Evolutionary conservation across 345 rosid species (phyloP), one percentile per base, ranked within the genome.

Genomic region (Linum trigynum): DNA sequence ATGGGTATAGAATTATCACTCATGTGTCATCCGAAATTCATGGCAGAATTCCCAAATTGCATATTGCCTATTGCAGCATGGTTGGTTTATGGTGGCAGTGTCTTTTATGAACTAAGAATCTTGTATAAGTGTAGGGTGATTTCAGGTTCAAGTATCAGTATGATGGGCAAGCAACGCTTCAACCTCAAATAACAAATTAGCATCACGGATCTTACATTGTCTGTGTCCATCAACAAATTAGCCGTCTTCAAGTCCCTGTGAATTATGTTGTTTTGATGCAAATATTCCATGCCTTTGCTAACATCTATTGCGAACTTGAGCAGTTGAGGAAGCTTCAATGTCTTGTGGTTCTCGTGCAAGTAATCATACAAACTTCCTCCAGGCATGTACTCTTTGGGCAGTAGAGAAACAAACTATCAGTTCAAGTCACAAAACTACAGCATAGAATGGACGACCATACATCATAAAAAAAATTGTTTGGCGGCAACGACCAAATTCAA

Each of bases 161-260:
- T 1, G 15, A 48, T 48, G 53, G 53, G 9, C 53, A 9, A 5
- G 53, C 9, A 11, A 2, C 53, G 14, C 11, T 48, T 48, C 14
- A 12, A 70, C 14, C 6, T 61, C 53, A 60, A 59, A 3, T 11
- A n/a, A 43, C 41, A 59, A 57, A 59, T 59, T 9, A 51, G 11
- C 58, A 38, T 41, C 62, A 23, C 17, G 58, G 12, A 55, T 41
- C 85, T 39, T 77, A 88, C 95, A 39, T 82, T 77, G 53, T 77
- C 43, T 61, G 63, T 67, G 75, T 88, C 95, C 91, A 88, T 83
- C 11, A 88, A 79, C 77, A 85, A 78, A 77, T 88, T 88, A 69
- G 86, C 87, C 12, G 95, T 85, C 86, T 88, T 88, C 74, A 88
- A 70, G 73, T 88, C 95, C 74, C 91, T 78, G 55, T 88, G 89